Percentiles rank a stretch among this genome's conserved stretches.
phyloP scores from a whole-genome alignment of 1,284 basidiomycete species.

The Austroboletus rostrupii region DNA sequence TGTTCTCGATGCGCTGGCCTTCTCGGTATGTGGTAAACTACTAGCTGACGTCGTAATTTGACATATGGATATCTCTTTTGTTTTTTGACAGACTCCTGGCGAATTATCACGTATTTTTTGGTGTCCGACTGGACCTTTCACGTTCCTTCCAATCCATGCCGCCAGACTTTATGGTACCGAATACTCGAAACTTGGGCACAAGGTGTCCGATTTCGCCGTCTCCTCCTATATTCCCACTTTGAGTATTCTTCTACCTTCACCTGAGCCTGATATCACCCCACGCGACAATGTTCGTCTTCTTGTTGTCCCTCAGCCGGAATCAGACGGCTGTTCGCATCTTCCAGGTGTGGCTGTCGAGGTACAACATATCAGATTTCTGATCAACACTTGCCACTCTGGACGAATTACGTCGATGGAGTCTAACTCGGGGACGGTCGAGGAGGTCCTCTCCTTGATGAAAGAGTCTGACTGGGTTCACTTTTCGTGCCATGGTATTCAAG shows the following conservation, averaged over 20 bases:
- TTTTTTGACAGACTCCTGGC: neutral
- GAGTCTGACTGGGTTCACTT: neutral
- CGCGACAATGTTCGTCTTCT: neutral
- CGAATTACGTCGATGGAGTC: neutral
- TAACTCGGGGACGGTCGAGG: neutral
- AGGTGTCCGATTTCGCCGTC: neutral
- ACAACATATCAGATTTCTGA: neutral
- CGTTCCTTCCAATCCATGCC: too few relatives aligned
- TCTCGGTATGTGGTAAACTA: neutral
- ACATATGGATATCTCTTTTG: too few relatives aligned
- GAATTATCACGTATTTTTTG: neutral
- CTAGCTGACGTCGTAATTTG: neutral
- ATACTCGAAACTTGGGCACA: too few relatives aligned
- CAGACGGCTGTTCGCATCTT: neutral
- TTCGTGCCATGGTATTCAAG: too few relatives aligned
- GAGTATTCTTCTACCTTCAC: neutral
- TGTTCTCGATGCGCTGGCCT: neutral
- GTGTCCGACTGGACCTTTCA: too few relatives aligned
- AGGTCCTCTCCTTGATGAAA: conserved; percentile 4
- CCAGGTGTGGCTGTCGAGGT: conserved; percentile 5
- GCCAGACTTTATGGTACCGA: too few relatives aligned
- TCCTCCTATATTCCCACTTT: neutral
- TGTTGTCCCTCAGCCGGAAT: neutral
- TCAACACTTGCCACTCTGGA: neutral
- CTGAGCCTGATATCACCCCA: neutral